Evolutionary conservation across 2,329 filamentous ascomycete species (phyloP), one percentile per base, ranked within the genome.

Genomic region (Coleophoma crateriformis): DNA sequence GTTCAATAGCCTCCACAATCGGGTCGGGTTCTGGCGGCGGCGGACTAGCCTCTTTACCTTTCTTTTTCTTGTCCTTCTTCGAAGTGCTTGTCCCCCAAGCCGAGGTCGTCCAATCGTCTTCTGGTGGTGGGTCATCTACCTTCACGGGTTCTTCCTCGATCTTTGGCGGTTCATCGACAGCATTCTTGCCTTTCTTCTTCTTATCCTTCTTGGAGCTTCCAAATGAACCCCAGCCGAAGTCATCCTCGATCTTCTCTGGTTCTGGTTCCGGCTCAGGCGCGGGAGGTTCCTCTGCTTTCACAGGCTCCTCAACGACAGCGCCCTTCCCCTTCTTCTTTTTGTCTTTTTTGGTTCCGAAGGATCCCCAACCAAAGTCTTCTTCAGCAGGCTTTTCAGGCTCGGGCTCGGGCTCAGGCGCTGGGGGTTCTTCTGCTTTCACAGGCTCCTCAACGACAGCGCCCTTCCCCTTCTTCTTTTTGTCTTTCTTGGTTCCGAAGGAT

Each of bases 11-110:
- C 46, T 65, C 54, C 34, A 48, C 47, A 45, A 61, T 56, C 8
- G 56, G 50, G 20, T 43, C 48, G 13, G 51, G 37, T 33, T 61
- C 54, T 11, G 53, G 53, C n/a, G 55, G 47, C 20, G 51, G 27
- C n/a, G 41, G 47, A 27, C 61, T 55, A 19, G 57, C 60, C 4
- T 37, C 48, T 46, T 60, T 62, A 20, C 43, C 47, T 46, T 63
- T 72, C 57, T 74, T 75, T 58, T 73, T 75, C 52, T 70, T 67
- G 35, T 61, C 68, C 61, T 70, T 71, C 62, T 58, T 68, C 54
- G 55, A 63, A 60, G 52, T 49, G 27, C 41, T 37, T 34, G 34
- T 42, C 35, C 34, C 67, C 60, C 45, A 67, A 55, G 44, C 66
- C 64, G 13, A 61, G 57, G 52, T 65, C 50, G 37, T 54, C 15